Conservation (phyloP, 306 rosid species). For the Sicyos edulis region DNA sequence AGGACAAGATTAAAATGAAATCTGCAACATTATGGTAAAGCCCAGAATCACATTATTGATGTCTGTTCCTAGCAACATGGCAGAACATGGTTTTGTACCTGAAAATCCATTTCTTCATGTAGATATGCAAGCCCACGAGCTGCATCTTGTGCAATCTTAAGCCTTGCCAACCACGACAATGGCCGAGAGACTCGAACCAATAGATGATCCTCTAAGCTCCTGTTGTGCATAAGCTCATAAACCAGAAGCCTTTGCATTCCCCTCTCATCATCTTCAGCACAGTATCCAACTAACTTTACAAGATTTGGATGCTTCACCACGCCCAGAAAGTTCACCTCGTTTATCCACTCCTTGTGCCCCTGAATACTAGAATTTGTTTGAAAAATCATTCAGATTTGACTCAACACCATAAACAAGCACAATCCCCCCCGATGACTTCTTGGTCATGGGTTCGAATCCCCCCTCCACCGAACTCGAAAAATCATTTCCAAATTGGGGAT, state of each 20-base stretch:
- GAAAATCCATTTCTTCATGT: constrained; percentile 98
- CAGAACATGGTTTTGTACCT: constrained; percentile 35
- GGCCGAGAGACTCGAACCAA: constrained; percentile 56
- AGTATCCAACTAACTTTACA: too few relatives aligned
- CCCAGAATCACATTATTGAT: neutral
- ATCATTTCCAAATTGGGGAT: neutral
- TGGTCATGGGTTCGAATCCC: too few relatives aligned
- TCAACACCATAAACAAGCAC: neutral
- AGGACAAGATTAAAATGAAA: neutral
- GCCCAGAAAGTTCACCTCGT: constrained; percentile 84
- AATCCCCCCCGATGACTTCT: neutral
- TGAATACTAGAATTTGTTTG: constrained; percentile 47
- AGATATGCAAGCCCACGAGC: constrained; percentile 92
- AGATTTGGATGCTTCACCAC: constrained; percentile 88
- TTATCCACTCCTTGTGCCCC: constrained; percentile 98
- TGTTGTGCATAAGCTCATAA: constrained; percentile 77
- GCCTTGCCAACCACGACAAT: constrained; percentile 60
- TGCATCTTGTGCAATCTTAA: constrained; percentile 74
- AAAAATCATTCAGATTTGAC: constrained; percentile 24
- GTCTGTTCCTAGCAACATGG: neutral
- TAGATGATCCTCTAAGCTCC: constrained; percentile 89
- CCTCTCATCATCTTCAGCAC: constrained; percentile 98
- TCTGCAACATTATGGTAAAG: neutral
- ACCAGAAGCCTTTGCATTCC: constrained; percentile 93
- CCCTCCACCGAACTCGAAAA: too few relatives aligned